phyloP scores from a whole-genome alignment of 192 early-diverging fungal genomes.

The Thamnidium elegans region DNA sequence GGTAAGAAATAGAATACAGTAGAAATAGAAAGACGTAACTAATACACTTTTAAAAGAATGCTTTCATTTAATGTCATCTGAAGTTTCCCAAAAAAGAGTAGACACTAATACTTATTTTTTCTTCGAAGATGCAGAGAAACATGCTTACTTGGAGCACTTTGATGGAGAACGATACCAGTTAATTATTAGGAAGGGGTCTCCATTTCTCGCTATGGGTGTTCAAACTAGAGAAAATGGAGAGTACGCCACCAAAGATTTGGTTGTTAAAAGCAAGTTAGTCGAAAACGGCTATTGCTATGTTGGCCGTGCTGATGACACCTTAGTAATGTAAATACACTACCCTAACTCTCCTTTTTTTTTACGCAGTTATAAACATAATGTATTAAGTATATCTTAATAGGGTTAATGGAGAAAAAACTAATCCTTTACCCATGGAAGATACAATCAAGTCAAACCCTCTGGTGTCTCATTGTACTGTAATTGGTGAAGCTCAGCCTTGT shows the following conservation, averaged over 20 bases:
- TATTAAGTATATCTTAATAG: background rate
- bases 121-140: background rate
- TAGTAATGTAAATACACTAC: conserved; percentile 19
- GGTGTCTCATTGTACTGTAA: conserved; percentile 16
- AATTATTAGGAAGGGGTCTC: background rate
- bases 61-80: background rate
- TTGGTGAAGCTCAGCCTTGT: conserved; percentile 17
- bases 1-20: background rate
- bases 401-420: conserved; percentile 37
- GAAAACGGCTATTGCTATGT: conserved; percentile 5
- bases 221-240: conserved; percentile 18
- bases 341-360: background rate
- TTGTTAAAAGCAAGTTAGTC: background rate
- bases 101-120: background rate
- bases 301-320: conserved; percentile 26
- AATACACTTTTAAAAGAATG: background rate
- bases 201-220: conserved; percentile 2
- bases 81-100: background rate
- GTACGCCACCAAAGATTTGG: conserved; percentile 27
- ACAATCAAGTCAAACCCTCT: conserved; percentile 1
- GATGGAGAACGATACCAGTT: conserved; percentile 1
- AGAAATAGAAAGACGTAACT: background rate
- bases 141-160: conserved; percentile 2
- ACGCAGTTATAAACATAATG: no score
- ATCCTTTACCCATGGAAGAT: conserved; percentile 29